Evolutionary conservation across 305 asterid genomes (phyloP).

Genomic region (Fraxinus angustifolia): DNA sequence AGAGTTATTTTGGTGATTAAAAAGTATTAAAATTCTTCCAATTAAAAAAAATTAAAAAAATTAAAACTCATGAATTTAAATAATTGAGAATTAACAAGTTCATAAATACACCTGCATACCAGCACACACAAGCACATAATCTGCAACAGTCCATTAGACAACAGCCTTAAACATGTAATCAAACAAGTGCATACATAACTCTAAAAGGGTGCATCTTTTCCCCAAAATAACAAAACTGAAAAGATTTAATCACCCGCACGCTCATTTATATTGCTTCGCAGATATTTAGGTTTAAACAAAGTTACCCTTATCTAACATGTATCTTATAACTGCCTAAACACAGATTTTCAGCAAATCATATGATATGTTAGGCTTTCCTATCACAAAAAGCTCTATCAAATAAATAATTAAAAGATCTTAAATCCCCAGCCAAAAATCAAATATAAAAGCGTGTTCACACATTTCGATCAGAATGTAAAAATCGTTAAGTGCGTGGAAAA

Average conservation of each 20-base stretch:
- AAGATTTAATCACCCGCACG: neutral
- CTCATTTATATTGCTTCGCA: neutral
- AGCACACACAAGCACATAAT: neutral
- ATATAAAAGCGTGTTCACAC: neutral
- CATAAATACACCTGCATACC: neutral
- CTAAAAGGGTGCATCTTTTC: neutral
- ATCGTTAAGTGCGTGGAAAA: neutral
- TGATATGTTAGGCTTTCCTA: neutral
- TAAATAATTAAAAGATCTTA: neutral
- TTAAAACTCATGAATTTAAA: neutral
- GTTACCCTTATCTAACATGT: neutral
- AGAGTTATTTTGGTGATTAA: neutral
- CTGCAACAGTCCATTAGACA: neutral
- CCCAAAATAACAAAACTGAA: neutral
- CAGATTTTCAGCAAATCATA: neutral
- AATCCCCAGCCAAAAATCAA: neutral
- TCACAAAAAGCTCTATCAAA: neutral
- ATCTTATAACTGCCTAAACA: neutral
- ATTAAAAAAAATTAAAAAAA: neutral
- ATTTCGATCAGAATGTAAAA: neutral
- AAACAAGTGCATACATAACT: neutral
- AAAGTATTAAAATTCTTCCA: neutral
- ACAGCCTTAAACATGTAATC: neutral
- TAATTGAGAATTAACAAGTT: neutral
- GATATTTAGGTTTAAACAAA: neutral